Evolutionary conservation across 108 stramenopile species (phyloP).

Genomic region (Nitzschia sp.): DNA sequence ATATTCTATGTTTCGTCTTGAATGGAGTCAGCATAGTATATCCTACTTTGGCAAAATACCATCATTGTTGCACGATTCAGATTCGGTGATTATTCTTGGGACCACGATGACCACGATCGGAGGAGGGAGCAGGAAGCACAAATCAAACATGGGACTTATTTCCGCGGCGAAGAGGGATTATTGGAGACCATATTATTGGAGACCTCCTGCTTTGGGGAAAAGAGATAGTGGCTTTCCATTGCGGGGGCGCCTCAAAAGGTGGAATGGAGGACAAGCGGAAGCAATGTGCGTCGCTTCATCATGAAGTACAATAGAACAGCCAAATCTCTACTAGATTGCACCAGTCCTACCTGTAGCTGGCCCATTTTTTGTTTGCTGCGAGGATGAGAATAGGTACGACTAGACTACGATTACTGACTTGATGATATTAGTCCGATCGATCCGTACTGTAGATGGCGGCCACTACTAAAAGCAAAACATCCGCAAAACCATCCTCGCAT

Average conservation of each 20-base stretch:
- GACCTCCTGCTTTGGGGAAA: no score
- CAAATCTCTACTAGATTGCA: neutral
- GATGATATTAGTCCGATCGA: no score
- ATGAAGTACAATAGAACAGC: neutral
- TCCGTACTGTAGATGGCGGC: no score
- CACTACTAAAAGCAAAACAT: neutral
- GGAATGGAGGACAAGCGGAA: constrained; percentile 11
- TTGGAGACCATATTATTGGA: constrained; percentile 20
- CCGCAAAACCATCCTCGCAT: no score
- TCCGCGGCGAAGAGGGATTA: constrained; percentile 18
- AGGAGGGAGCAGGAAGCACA: neutral
- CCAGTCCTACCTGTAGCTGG: no score
- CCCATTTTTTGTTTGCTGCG: no score
- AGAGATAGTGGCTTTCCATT: constrained; percentile 4
- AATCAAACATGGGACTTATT: constrained; percentile 2
- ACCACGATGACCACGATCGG: no score
- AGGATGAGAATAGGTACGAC: no score
- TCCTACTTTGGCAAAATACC: constrained; percentile 43
- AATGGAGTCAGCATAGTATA: constrained; percentile 6
- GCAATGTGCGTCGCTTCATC: neutral
- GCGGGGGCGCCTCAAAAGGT: constrained; percentile 26
- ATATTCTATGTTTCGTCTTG: constrained; percentile 20
- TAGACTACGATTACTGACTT: no score
- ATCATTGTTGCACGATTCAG: no score
- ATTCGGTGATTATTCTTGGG: no score